Evolutionary conservation across 148 eudicot genomes (phyloP), one percentile per base, ranked within the genome.

Genomic region (Salicornia ramosissima): DNA sequence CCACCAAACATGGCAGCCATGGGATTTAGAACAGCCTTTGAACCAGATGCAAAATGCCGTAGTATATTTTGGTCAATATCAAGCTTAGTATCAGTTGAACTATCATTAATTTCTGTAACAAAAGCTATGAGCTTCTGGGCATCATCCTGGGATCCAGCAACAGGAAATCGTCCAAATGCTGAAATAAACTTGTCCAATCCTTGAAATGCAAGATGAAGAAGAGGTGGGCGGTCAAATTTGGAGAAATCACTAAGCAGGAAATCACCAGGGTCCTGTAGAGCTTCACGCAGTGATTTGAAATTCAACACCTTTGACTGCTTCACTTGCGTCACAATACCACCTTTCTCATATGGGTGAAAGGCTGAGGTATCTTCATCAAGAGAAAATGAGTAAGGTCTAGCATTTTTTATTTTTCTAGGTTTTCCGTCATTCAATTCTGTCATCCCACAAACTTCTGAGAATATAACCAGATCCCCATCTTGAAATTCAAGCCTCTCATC

Each of bases 1-100:
- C 94, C 94, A 55, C 94, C 94, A 80, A 88, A 88, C 88, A 86
- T 86, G 5, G 94, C 88, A 75, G 90, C 90, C 95, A 88, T 84
- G 60, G 90, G 90, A 77, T 84, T 88, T 43, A 88, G 67, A 51
- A 88, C 87, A 51, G 90, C 90, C 80, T 73, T 79, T 56, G 90
- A 81, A 74, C 95, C 95, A 69, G 73, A 86, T 25, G 95, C 90
- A 72, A 88, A 88, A 75, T 76, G 75, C 22, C 80, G 81, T 36
- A 88, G 79, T 69, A 84, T 33, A 10, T 86, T 81, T 47, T 74
- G 79, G 74, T 88, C 83, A 65, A 88, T 81, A 53, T 85, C 86
- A 62, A 88, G 68, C 72, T 71, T 83, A 51, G 79, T 86, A 78
- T 79, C 83, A 43, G 70, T 56, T 34, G 70, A 76, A 49, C 67